A percentile compares a stretch with the other conserved stretches of the same genome.
phyloP scores from a whole-genome alignment of 306 rosid species.

The Rubus idaeus region DNA sequence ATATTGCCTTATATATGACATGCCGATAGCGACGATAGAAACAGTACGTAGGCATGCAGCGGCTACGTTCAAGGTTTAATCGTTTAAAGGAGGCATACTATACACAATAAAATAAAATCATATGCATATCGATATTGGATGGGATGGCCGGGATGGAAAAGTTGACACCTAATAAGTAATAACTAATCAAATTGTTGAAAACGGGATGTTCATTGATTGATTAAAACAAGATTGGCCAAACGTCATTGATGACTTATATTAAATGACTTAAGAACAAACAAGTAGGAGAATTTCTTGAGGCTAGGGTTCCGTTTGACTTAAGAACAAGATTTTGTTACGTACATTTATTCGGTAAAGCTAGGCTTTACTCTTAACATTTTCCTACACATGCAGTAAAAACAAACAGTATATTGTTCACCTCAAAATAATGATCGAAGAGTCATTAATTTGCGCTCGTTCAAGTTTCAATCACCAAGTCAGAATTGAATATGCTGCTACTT shows the following conservation, averaged over 20 bases:
- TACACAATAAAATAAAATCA: neutral
- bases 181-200: neutral
- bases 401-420: neutral
- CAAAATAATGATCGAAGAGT: neutral
- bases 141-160: neutral
- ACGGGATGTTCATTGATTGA: neutral
- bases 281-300: neutral
- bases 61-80: neutral
- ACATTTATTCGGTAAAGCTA: neutral
- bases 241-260: constrained; percentile 22
- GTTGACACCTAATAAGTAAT: neutral
- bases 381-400: neutral
- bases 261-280: no score
- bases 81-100: neutral
- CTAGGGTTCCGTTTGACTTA: neutral
- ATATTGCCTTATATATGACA: neutral
- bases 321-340: neutral
- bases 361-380: neutral
- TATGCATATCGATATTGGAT: neutral
- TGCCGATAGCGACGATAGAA: neutral
- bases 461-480: neutral
- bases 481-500: neutral
- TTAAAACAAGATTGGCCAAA: neutral
- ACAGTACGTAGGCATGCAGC: neutral
- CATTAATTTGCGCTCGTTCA: neutral